Conservation (phyloP, 192 early-diverging fungal species). For the Podila horticola region DNA sequence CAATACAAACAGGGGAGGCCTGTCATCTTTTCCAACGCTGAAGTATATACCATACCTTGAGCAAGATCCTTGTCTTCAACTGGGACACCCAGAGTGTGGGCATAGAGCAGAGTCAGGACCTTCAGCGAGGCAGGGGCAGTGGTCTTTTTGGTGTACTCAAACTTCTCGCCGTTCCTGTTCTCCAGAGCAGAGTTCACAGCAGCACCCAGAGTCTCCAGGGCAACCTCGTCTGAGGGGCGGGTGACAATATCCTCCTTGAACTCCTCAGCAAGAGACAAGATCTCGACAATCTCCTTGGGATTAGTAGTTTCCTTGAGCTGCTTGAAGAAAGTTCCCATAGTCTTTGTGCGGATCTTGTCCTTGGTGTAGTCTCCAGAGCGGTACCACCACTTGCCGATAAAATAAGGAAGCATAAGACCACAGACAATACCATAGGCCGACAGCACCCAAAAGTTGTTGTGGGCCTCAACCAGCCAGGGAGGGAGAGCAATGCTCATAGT, state of each 20-base stretch:
- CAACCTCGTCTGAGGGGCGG: conserved; percentile 56
- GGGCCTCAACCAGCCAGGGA: conserved; percentile 86
- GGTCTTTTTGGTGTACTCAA: conserved; percentile 69
- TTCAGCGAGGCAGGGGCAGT: conserved; percentile 65
- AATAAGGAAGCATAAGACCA: conserved; percentile 88
- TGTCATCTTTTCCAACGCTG: no score
- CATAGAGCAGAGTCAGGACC: conserved; percentile 81
- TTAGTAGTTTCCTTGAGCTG: conserved; percentile 83
- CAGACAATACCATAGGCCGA: conserved; percentile 88
- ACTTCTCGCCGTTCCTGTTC: conserved; percentile 66
- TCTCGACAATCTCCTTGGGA: conserved; percentile 75
- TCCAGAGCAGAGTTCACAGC: conserved; percentile 66
- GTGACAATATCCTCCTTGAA: conserved; percentile 66
- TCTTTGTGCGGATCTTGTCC: conserved; percentile 86
- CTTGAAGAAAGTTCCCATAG: conserved; percentile 94
- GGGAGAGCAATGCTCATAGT: conserved; percentile 96
- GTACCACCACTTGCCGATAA: conserved; percentile 97
- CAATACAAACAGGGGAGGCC: no score
- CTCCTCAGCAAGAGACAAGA: conserved; percentile 80
- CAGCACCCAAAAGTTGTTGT: conserved; percentile 86
- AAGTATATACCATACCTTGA: conserved; percentile 45
- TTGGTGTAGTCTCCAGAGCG: conserved; percentile 88
- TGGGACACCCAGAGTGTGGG: conserved; percentile 83
- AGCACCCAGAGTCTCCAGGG: conserved; percentile 52
- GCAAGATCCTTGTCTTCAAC: conserved; percentile 62